These are phyloP conservation scores for Phyllosticta capitalensis DNA, from an alignment of 2,329 filamentous ascomycete genomes.

Conservation along the genomic window DNA sequence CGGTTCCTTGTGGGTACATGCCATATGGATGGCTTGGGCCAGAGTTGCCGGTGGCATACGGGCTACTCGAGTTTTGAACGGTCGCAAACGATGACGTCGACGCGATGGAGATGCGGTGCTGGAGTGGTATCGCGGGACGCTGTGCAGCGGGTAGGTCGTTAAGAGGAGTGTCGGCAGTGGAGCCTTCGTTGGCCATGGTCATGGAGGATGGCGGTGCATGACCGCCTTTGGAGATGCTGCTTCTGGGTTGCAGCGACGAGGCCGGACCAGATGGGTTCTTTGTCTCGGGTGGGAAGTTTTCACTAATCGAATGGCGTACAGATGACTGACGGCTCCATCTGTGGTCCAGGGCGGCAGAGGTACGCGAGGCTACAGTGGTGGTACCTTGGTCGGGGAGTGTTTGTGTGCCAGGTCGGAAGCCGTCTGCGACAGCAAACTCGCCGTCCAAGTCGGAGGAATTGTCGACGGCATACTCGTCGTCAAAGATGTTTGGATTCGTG, in stretches of 20 bases:
- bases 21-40: constrained; percentile 77
- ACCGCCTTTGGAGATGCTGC: constrained; percentile 27
- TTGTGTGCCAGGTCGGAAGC: constrained; percentile 33
- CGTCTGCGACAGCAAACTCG: constrained; percentile 35
- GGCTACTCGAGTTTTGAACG: constrained; percentile 44
- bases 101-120: constrained; percentile 28
- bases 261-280: neutral
- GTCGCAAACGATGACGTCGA: constrained; percentile 34
- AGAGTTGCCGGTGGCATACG: constrained; percentile 54
- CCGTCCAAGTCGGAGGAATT: constrained; percentile 30
- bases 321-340: constrained; percentile 15
- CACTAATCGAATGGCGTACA: constrained; percentile 5
- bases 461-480: constrained; percentile 38
- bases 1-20: constrained; percentile 69
- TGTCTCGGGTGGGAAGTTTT: constrained; percentile 7
- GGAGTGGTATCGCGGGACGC: constrained; percentile 12
- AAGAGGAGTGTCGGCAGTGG: constrained; percentile 13
- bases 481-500: constrained; percentile 36
- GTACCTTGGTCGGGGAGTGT: neutral
- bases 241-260: constrained; percentile 17
- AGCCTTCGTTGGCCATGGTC: constrained; percentile 15
- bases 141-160: constrained; percentile 17
- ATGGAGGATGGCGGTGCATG: constrained; percentile 17
- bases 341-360: constrained; percentile 5
- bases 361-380: constrained; percentile 12